Evolutionary conservation across 2,329 filamentous ascomycete species (phyloP).

Genomic region (Cryphonectria parasitica): DNA sequence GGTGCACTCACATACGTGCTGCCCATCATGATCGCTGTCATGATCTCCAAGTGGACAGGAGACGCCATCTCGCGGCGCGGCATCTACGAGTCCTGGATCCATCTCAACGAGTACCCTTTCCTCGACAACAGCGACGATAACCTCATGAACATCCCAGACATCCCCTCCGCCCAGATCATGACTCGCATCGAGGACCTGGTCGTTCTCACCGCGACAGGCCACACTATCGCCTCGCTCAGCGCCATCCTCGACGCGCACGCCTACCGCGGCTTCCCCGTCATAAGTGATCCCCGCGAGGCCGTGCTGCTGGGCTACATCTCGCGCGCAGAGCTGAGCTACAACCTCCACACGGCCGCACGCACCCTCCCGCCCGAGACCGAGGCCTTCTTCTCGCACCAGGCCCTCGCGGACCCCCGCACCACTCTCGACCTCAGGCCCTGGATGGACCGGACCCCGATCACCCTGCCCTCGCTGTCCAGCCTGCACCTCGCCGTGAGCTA

Average conservation of each 20-base stretch:
- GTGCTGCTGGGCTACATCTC: conserved; percentile 92
- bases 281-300: conserved; percentile 76
- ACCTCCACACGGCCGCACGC: conserved; percentile 66
- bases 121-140: conserved; percentile 86
- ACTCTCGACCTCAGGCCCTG: conserved; percentile 90
- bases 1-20: conserved; percentile 95
- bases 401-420: conserved; percentile 74
- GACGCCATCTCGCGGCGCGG: conserved; percentile 91
- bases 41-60: conserved; percentile 98
- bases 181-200: conserved; percentile 89
- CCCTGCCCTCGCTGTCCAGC: conserved; percentile 74
- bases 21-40: conserved; percentile 98
- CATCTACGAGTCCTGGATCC: conserved; percentile 98
- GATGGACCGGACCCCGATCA: conserved; percentile 99
- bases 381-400: conserved; percentile 82
- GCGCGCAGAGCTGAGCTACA: conserved; percentile 84
- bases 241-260: conserved; percentile 73
- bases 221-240: conserved; percentile 79
- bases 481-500: conserved; percentile 88
- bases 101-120: conserved; percentile 93
- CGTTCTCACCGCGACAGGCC: conserved; percentile 82
- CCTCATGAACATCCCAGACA: conserved; percentile 67
- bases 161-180: conserved; percentile 88
- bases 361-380: conserved; percentile 72
- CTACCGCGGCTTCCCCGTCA: conserved; percentile 90